These are phyloP conservation scores for Podospora didyma DNA, from an alignment of 495 filamentous ascomycete genomes.

Conservation along the genomic window DNA sequence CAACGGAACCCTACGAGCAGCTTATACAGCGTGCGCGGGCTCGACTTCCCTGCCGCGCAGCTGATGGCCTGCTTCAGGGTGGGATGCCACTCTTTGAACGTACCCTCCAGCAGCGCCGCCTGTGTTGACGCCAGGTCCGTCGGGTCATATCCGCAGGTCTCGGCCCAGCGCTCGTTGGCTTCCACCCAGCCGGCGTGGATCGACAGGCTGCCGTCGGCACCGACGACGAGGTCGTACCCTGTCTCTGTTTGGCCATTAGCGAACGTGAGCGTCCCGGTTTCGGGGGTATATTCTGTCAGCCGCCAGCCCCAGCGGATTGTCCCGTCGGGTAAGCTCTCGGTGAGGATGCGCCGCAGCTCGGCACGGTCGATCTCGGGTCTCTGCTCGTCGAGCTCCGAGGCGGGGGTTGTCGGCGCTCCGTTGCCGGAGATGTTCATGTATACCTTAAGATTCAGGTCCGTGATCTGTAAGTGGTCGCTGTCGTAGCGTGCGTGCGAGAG, in stretches of 20 bases:
- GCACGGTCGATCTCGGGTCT: conserved; percentile 43
- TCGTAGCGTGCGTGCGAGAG: conserved; percentile 40
- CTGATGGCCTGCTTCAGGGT: conserved; percentile 23
- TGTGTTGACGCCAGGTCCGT: conserved; percentile 22
- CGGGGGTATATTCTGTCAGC: conserved; percentile 16
- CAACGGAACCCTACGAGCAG: conserved; percentile 50
- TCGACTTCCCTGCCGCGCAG: conserved; percentile 15
- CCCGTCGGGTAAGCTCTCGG: conserved; percentile 34
- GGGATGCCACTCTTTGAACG: conserved; percentile 28
- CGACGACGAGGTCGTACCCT: conserved; percentile 41
- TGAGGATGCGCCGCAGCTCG: conserved; percentile 34
- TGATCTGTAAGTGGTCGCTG: conserved; percentile 42
- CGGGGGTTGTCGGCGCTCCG: neutral
- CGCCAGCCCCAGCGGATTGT: conserved; percentile 47
- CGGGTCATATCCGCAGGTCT: conserved; percentile 31
- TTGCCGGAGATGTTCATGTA: conserved; percentile 10
- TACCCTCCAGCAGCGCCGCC: conserved; percentile 19
- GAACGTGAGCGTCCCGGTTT: neutral
- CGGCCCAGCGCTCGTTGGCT: conserved; percentile 35
- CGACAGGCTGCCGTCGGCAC: conserved; percentile 30
- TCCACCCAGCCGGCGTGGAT: conserved; percentile 5
- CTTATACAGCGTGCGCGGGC: conserved; percentile 42
- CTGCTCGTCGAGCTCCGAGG: conserved; percentile 13
- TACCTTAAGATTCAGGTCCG: conserved; percentile 30
- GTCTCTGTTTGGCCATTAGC: conserved; percentile 13